Evolutionary conservation across 2,329 filamentous ascomycete genomes (phyloP), one percentile per base, ranked within the genome.

Genomic region (Rutstroemia sydowiana): DNA sequence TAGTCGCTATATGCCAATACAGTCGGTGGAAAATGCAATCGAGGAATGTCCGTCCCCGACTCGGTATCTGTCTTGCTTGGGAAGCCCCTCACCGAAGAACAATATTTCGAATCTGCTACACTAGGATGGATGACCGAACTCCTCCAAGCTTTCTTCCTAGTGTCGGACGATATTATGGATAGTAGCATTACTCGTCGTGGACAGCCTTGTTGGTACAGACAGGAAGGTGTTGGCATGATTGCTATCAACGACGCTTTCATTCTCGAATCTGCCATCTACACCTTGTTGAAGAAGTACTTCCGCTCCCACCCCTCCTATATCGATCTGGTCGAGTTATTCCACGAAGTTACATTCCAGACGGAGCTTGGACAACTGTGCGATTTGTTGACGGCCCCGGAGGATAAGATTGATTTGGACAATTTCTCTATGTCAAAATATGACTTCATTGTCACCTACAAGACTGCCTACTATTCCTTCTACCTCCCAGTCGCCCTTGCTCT

Each of bases 361-460:
- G 93, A 98, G 75, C 77, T 96, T 54, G 93, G 93, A 60, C 93
- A 98, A 78, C 77, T 90, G 51, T 95, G 90, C 70, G 93, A 98
- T 70, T 77, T 98, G 59, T 82, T 97, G 68, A 98, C 93, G 43
- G 93, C 93, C 34, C 93, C 93, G 39, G 93, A 98, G 74, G 91
- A 96, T 70, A 77, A 84, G 57, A 87, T 97, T 66, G 84, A 97
- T 73, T 84, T 98, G 58, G 77, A 88, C 78, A 95, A 95, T 76
- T 98, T 98, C 78, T 90, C 84, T 70, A 78, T 96, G 71, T 80
- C 91, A 57, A 98, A 95, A 78, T 95, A 95, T 77, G 84, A 78
- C 64, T 98, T 97, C 78, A 98, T 98, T 66, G 93, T 98, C 74
- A 88, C 95, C 73, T 97, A 95, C 84, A 98, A 98, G 83, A 98